Base-by-base conservation (phyloP, 805 yeast genomes). In the Naumovozyma dairenensis region DNA sequence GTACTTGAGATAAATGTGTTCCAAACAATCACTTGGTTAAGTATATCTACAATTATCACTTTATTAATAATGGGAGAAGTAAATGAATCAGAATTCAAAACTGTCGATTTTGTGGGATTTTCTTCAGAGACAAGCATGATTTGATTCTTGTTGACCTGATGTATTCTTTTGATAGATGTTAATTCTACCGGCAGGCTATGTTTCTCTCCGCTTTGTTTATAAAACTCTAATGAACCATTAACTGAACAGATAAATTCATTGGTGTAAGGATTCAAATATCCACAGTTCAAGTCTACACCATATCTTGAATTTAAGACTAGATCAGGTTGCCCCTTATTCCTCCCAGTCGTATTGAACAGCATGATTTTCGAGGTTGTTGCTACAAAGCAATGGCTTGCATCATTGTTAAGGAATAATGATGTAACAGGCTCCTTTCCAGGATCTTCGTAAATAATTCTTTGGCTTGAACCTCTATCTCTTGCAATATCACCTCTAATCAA, bases 391-490 rank as follows among this genome's bases (percentile, higher is more conserved):
- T 71, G 59, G 2, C 71, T 67, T 12, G 66, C 67, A 31, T 72
- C 69, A 20, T 51, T 42, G 31, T 57, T 66, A 44, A 87, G 72
- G 19, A 71, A 69, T 1, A 89, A 58, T 0, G 83, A 80, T 0
- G 97, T 89, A 14, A 92, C 69, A 1, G 96, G 94, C 31, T 84
- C 92, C 2, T 67, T 60, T 12, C 59, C 57, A 4, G 44, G 28
- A 33, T 77, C 72, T 38, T 80, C 83, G 51, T 77, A 83, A 1
- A 87, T 76, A 0, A 80, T 55, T 19, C 96, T 64, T 49, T 89
- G 97, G 43, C 92, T 72, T 7, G 94, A 76, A 0, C 97, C 97
- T 38, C 94, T 64, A 51, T 92, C 98, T 45, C 86, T 74, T 5
- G 84, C 44, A 21, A 92, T 56, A 55, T 92, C 97, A 6, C 98